Percentiles rank a stretch among this genome's conserved stretches.
These are phyloP conservation scores for Cercospora sp. DNA, from an alignment of 2,329 filamentous ascomycete species.

Conservation along the genomic window DNA sequence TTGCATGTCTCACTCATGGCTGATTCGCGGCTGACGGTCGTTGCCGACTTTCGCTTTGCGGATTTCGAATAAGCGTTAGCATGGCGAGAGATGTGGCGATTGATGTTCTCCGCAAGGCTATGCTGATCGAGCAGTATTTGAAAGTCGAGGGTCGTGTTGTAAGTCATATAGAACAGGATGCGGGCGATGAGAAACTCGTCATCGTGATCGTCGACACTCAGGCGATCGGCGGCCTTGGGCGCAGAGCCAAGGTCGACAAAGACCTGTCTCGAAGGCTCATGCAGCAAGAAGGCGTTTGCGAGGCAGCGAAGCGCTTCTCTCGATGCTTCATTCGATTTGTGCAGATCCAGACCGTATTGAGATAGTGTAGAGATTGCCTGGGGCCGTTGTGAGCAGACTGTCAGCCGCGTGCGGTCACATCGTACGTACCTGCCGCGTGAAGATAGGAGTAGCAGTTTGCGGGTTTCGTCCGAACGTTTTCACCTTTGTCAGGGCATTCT, in stretches of 20 bases:
- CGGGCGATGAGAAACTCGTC: slow-evolving; percentile 84
- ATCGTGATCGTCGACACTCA: slow-evolving; percentile 71
- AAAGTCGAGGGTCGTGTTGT: slow-evolving; percentile 69
- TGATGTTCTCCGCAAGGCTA: slow-evolving; percentile 66
- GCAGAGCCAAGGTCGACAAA: slow-evolving; percentile 71
- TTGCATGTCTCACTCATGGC: slow-evolving; percentile 83
- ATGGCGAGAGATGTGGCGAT: slow-evolving; percentile 68
- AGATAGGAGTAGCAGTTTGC: slow-evolving; percentile 74
- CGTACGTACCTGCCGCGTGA: slow-evolving; percentile 67
- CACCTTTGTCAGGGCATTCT: slow-evolving; percentile 60
- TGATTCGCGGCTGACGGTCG: slow-evolving; percentile 68
- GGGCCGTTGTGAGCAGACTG: not conserved
- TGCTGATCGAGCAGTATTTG: slow-evolving; percentile 65
- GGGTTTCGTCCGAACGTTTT: slow-evolving; percentile 77
- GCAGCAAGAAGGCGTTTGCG: slow-evolving; percentile 78
- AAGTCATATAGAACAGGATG: slow-evolving; percentile 77
- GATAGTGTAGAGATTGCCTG: slow-evolving; percentile 64
- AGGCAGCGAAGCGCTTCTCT: slow-evolving; percentile 78
- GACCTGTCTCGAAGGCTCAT: slow-evolving; percentile 66
- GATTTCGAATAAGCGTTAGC: slow-evolving; percentile 48
- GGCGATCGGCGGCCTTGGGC: slow-evolving; percentile 65
- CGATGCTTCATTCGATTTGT: slow-evolving; percentile 58
- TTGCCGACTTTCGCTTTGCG: slow-evolving; percentile 23
- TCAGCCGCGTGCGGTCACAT: not conserved
- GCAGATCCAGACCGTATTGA: slow-evolving; percentile 69